Evolutionary conservation across 2,329 filamentous ascomycete genomes (phyloP).

Genomic region (Orbilia ellipsospora): DNA sequence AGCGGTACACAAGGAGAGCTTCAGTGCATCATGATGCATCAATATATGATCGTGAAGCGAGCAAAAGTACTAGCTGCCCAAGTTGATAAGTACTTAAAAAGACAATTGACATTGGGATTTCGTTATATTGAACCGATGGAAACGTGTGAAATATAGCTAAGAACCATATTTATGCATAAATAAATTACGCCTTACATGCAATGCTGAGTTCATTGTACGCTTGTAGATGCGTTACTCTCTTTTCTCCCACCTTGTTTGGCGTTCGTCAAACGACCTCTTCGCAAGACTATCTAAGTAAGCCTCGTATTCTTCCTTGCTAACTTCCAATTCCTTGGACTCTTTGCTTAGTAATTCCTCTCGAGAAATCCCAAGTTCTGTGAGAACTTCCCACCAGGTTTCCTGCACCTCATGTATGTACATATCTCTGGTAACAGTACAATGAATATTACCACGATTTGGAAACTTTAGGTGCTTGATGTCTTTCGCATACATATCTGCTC

Average conservation of each 20-base stretch:
- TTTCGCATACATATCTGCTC: slow-evolving; percentile 35
- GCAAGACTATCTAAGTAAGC: slow-evolving; percentile 16
- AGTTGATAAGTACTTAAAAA: no score
- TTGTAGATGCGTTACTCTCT: no score
- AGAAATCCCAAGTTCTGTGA: slow-evolving; percentile 4
- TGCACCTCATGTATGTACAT: slow-evolving; percentile 24
- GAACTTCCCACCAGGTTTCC: slow-evolving; percentile 36
- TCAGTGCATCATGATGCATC: no score
- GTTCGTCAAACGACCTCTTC: slow-evolving; percentile 4
- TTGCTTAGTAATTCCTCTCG: slow-evolving; percentile 5
- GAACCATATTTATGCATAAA: no score
- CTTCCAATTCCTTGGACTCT: slow-evolving; percentile 27
- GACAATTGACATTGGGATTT: no score
- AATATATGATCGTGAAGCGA: no score
- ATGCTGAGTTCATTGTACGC: no score
- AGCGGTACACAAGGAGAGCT: no score
- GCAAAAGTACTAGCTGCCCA: no score
- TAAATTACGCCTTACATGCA: no score
- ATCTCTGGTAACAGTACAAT: slow-evolving; percentile 26
- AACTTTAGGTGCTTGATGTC: slow-evolving; percentile 17
- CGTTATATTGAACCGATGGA: no score
- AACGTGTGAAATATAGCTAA: neutral
- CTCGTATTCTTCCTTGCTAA: slow-evolving; percentile 21
- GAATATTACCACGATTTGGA: slow-evolving; percentile 14
- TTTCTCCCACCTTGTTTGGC: neutral